These are phyloP conservation scores for Serpula lacrymans DNA, from an alignment of 768 basidiomycete species.

Conservation along the genomic window DNA sequence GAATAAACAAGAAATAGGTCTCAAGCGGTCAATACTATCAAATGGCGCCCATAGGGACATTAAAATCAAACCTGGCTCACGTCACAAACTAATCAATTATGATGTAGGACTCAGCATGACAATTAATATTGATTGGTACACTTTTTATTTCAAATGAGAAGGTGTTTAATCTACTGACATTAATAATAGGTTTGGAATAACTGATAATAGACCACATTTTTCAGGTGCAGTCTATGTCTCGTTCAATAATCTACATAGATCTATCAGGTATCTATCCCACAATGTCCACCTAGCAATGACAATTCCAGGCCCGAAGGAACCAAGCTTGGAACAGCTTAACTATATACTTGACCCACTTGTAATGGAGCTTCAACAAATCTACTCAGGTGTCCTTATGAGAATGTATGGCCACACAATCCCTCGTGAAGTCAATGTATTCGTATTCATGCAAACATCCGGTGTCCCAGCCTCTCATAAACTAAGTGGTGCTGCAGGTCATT, in stretches of 20 bases:
- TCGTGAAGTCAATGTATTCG: neutral
- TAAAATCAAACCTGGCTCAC: too few relatives aligned
- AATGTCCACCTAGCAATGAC: slow-evolving; percentile 19
- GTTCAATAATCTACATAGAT: slow-evolving; percentile 19
- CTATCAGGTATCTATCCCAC: slow-evolving; percentile 14
- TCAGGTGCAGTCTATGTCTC: slow-evolving; percentile 19
- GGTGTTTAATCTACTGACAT: slow-evolving; percentile 1
- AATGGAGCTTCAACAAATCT: slow-evolving; percentile 15
- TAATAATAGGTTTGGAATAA: slow-evolving; percentile 19
- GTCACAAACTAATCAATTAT: slow-evolving; percentile 8
- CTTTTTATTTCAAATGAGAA: slow-evolving; percentile 1
- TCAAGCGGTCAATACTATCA: too few relatives aligned
- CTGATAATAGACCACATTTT: slow-evolving; percentile 21
- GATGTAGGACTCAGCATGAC: slow-evolving; percentile 21
- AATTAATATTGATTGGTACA: slow-evolving; percentile 25
- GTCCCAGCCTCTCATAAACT: slow-evolving; percentile 2
- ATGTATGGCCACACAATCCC: too few relatives aligned
- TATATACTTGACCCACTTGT: slow-evolving; percentile 16
- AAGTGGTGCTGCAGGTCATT: slow-evolving; percentile 21
- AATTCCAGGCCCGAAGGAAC: slow-evolving; percentile 26
- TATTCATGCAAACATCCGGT: slow-evolving; percentile 4
- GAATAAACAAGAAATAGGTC: too few relatives aligned
- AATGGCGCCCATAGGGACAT: too few relatives aligned
- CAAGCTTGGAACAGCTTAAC: slow-evolving; percentile 22
- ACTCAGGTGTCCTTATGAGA: slow-evolving; percentile 15